phyloP scores from a whole-genome alignment of 75 land plant species.

The Chamaecyparis obtusa region DNA sequence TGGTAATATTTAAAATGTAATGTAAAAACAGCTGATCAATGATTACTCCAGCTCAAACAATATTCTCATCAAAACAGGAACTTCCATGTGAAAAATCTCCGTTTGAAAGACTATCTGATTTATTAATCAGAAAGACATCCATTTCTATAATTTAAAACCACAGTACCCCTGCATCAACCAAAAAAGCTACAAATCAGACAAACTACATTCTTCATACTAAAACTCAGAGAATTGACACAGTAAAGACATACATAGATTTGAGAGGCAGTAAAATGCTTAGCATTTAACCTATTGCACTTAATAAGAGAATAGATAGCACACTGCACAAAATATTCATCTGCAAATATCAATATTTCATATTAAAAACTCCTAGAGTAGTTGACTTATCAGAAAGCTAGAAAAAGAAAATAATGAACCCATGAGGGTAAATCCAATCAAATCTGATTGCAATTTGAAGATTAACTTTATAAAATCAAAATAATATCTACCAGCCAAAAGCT shows the following conservation, averaged over 20 bases:
- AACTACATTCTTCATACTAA: background rate
- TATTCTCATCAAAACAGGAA: background rate
- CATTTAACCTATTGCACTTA: background rate
- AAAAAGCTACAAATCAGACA: background rate
- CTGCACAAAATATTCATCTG: background rate
- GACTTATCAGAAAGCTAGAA: background rate
- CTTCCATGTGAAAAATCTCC: background rate
- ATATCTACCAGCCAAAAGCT: slow-evolving; percentile 1
- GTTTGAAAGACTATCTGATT: background rate
- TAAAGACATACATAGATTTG: background rate
- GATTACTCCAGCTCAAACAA: background rate
- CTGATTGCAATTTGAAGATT: background rate
- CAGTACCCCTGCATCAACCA: background rate
- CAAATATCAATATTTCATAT: background rate
- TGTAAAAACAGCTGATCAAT: slow-evolving; percentile 3
- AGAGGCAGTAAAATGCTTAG: background rate
- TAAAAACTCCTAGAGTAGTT: background rate
- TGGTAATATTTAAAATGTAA: background rate
- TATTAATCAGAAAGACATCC: background rate
- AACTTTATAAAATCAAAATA: background rate
- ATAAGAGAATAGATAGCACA: background rate
- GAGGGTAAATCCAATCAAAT: background rate
- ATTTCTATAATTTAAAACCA: background rate
- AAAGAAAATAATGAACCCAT: background rate
- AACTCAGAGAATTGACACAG: background rate